Base-by-base conservation (phyloP, 1,139 yeast species). In the Candida frijolesensis region DNA sequence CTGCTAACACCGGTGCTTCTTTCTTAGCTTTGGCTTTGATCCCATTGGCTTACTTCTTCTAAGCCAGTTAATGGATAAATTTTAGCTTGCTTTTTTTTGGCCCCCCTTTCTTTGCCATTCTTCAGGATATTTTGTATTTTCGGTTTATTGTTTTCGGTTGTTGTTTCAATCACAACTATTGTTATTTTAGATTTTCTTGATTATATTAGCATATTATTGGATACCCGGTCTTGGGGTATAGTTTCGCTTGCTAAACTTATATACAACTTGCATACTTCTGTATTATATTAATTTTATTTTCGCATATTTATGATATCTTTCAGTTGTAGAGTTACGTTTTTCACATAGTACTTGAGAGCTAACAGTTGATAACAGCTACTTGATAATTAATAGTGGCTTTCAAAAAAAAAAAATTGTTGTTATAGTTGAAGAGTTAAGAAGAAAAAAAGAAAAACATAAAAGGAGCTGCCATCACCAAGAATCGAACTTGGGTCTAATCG, bases 21-120 rank as follows among this genome's bases (percentile, higher is more conserved):
- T 62, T 71, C 46, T 55, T 64, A 41, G 70, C 68, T 47, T 51
- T 65, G 49, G 59, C 63, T 48, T 64, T 65, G 49, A 54, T 66
- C 42, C 69, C 71, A 52, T 61, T 67, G 47, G 69, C 66, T 52
- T 64, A 64, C 63, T 59, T 66, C 41, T 42, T 57, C 19, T 57
- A 57, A 53, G 52, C 29, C 11, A 25, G 22, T 16, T n/a, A 16
- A 14, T 19, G 10, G 18, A 15, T 14, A 25, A 11, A 10, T 29
- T 42, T 18, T 18, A 16, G 32, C n/a, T 32, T 12, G 19, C 7
- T 15, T 32, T 14, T 18, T 22, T 18, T n/a, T n/a, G n/a, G n/a
- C 10, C 19, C 7, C 16, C 16, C 7, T 32, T 19, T 32, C 19
- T 22, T 42, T 18, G 14, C 3, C 10, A 9, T 42, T 30, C 29